A percentile compares a stretch with the other conserved stretches of the same genome.
phyloP scores from a whole-genome alignment of 2,329 filamentous ascomycete species.

The Tolypocladium guangdongense region DNA sequence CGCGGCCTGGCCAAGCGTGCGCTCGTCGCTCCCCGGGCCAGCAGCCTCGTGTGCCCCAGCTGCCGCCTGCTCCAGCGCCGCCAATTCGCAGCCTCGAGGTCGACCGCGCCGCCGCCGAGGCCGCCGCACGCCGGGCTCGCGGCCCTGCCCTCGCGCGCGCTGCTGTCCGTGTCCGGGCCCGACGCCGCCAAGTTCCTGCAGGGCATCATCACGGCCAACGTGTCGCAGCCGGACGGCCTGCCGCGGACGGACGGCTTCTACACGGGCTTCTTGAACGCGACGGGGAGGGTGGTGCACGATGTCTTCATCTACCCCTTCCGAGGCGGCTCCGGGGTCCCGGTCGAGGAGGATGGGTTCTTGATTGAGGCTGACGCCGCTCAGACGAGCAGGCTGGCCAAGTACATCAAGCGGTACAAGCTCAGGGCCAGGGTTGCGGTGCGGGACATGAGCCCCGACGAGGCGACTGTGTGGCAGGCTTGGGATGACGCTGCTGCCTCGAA shows the following conservation, averaged over 20 bases:
- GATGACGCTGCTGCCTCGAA: constrained; percentile 28
- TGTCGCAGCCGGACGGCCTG: constrained; percentile 25
- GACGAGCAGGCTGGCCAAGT: constrained; percentile 50
- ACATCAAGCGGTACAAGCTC: constrained; percentile 78
- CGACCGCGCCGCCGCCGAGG: constrained; percentile 19
- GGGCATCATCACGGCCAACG: constrained; percentile 63
- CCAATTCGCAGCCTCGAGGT: constrained; percentile 17
- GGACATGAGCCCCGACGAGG: constrained; percentile 53
- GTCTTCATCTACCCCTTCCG: constrained; percentile 72
- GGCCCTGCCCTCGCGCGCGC: constrained; percentile 58
- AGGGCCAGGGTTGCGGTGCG: constrained; percentile 66
- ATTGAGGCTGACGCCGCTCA: constrained; percentile 72
- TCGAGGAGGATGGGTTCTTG: constrained; percentile 37
- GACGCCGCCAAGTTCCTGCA: constrained; percentile 82
- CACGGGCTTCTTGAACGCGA: constrained; percentile 74
- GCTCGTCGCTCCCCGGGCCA: constrained; percentile 4
- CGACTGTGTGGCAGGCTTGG: constrained; percentile 66
- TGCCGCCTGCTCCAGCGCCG: constrained; percentile 19
- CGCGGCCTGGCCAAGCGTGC: constrained; percentile 12
- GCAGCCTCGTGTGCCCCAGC: constrained; percentile 16
- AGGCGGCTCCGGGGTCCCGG: constrained; percentile 12
- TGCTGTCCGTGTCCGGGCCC: constrained; percentile 68
- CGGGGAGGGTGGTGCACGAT: constrained; percentile 77
- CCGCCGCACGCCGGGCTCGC: constrained; percentile 38
- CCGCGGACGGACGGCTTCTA: constrained; percentile 51